These are phyloP conservation scores for Pichia sp. DNA, from an alignment of 1,139 yeast species.

Conservation along the genomic window DNA sequence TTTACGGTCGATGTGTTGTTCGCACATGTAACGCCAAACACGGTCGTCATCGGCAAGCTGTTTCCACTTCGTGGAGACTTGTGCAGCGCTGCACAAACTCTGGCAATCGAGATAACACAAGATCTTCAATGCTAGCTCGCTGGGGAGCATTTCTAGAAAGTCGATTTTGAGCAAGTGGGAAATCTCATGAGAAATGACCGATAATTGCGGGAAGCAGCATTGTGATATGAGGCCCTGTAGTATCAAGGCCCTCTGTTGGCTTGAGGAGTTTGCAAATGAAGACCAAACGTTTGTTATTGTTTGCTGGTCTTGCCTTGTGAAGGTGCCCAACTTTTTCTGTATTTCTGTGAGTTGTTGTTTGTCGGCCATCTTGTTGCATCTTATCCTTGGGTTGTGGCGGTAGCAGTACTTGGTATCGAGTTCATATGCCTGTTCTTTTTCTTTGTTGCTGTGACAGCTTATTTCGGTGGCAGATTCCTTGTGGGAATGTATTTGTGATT, in stretches of 20 bases:
- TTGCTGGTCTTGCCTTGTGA: conserved; percentile 62
- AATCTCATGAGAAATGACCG: conserved; percentile 77
- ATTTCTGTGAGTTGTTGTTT: conserved; percentile 60
- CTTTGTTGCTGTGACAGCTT: background rate
- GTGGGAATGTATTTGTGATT: no score
- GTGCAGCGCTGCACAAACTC: conserved; percentile 89
- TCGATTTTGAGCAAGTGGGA: conserved; percentile 79
- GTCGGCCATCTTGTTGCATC: conserved; percentile 69
- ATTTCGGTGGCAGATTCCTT: background rate
- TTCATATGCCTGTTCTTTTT: conserved; percentile 7
- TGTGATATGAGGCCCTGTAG: conserved; percentile 81
- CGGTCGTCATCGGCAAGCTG: conserved; percentile 88
- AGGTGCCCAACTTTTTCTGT: conserved; percentile 53
- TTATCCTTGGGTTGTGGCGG: conserved; percentile 84
- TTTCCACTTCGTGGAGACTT: conserved; percentile 84
- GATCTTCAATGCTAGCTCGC: conserved; percentile 78
- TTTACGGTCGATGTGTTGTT: conserved; percentile 93
- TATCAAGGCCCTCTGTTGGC: conserved; percentile 65
- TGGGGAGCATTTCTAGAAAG: conserved; percentile 78
- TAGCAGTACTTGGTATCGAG: conserved; percentile 64
- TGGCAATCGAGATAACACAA: conserved; percentile 87
- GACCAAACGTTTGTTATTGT: conserved; percentile 77
- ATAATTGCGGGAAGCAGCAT: conserved; percentile 92
- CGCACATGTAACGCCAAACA: conserved; percentile 98
- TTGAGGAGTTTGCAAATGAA: conserved; percentile 68